Evolutionary conservation across 768 basidiomycete genomes (phyloP), one percentile per base, ranked within the genome.

Genomic region (Podaxis mareebaensis): DNA sequence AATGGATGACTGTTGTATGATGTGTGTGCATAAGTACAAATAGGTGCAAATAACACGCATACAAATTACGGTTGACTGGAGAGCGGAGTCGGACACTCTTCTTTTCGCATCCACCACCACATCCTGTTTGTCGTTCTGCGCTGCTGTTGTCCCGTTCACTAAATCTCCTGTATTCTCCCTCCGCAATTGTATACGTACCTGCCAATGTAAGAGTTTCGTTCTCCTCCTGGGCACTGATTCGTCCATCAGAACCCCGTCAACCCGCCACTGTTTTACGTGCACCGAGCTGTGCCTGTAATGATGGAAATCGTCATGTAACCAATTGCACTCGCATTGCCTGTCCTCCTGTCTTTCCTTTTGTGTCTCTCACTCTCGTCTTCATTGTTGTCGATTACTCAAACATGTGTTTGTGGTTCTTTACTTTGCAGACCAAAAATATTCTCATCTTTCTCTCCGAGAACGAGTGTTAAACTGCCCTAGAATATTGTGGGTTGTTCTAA

Each of bases 331-430:
- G 49, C 15, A 39, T 38, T 30, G 46, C 52, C 55, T 62, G 44
- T 56, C 55, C 61, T 56, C 24, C 40, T 38, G 20, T 52, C 33
- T 17, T 48, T n/a, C 33, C 26, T 46, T 39, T 56, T 62, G 15
- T 62, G 40, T 62, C 26, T 48, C 53, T 24, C 55, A 33, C 51
- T 26, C 51, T 44, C 54, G 49, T 58, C 64, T 53, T 67, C 66
- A 67, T 70, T 76, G 76, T 79, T 66, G 75, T 78, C 75, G 76
- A 74, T 79, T 78, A 78, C 78, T 78, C 78, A 78, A 78, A 73
- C 71, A 74, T 71, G 72, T 75, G 69, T 53, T 69, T 73, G 70
- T 75, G 71, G 68, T 74, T 68, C 66, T 71, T 73, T 60, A 67
- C 66, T 67, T 74, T 73, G 67, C 74, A 75, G 75, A 75, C 67